Evolutionary conservation across 306 rosid species (phyloP).

Genomic region (Fragaria nilgerrensis): DNA sequence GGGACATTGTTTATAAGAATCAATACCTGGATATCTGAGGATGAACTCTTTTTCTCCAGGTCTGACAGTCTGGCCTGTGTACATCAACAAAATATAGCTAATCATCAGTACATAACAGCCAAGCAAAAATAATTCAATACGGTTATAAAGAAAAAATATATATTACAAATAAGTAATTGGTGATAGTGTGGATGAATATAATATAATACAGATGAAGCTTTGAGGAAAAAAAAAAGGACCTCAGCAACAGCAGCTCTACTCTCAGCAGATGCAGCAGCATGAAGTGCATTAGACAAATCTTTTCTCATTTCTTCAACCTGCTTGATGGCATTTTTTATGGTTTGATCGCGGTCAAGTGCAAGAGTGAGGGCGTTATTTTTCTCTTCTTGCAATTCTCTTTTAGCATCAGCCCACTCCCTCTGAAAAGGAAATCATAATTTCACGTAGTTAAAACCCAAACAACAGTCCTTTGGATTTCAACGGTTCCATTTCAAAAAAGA

Average conservation of each 20-base stretch:
- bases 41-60: conserved; percentile 54
- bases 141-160: neutral
- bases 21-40: conserved; percentile 54
- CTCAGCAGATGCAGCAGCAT: conserved; percentile 73
- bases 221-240: conserved; percentile 32
- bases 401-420: conserved; percentile 98
- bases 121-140: neutral
- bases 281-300: conserved; percentile 68
- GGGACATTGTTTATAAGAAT: neutral
- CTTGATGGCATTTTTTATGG: conserved; percentile 53
- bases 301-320: conserved; percentile 85
- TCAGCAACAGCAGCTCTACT: conserved; percentile 83
- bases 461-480: neutral
- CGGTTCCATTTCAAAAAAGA: neutral
- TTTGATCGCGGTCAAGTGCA: conserved; percentile 66
- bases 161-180: neutral
- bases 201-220: no score
- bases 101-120: neutral
- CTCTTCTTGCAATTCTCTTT: conserved; percentile 81
- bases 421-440: conserved; percentile 23
- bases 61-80: conserved; percentile 62
- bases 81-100: conserved; percentile 13
- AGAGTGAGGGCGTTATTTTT: conserved; percentile 60
- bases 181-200: neutral
- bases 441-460: neutral